Percentiles rank a stretch among this genome's conserved stretches.
Conservation (phyloP, 257 asterid species). For the Phtheirospermum japonicum region DNA sequence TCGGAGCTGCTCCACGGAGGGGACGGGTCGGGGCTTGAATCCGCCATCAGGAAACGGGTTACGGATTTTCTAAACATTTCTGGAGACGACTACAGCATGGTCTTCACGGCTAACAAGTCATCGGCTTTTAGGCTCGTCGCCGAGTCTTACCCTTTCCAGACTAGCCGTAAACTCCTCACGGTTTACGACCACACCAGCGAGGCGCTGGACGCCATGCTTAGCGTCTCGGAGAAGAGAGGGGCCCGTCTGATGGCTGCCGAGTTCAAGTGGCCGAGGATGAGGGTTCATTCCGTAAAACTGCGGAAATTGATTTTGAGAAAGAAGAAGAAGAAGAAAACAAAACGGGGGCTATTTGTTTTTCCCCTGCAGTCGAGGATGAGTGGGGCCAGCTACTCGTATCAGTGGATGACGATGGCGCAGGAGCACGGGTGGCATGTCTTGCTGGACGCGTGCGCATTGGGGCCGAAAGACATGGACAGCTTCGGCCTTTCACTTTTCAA, state of each 20-base stretch:
- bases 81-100: slow-evolving; percentile 60
- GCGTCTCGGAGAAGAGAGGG: slow-evolving; percentile 60
- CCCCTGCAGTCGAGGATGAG: slow-evolving; percentile 92
- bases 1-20: slow-evolving; percentile 61
- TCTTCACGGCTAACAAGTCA: slow-evolving; percentile 77
- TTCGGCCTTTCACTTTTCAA: slow-evolving; percentile 75
- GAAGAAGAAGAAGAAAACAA: slow-evolving; percentile 42
- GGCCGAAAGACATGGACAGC: slow-evolving; percentile 89
- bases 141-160: slow-evolving; percentile 71
- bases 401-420: slow-evolving; percentile 87
- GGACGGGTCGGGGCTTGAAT: slow-evolving; percentile 62
- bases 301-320: slow-evolving; percentile 50
- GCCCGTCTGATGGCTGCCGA: slow-evolving; percentile 65
- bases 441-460: slow-evolving; percentile 84
- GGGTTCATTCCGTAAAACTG: slow-evolving; percentile 52
- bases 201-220: slow-evolving; percentile 65
- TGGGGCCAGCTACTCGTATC: slow-evolving; percentile 77
- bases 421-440: slow-evolving; percentile 91
- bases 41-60: slow-evolving; percentile 56
- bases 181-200: slow-evolving; percentile 83
- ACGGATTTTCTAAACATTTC: slow-evolving; percentile 73
- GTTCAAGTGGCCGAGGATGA: slow-evolving; percentile 89
- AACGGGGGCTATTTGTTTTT: slow-evolving; percentile 68
- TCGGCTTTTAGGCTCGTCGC: slow-evolving; percentile 83
- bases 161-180: slow-evolving; percentile 57